These are phyloP conservation scores for Aspergillus nomiae DNA, from an alignment of 2,329 filamentous ascomycete species.

Conservation along the genomic window DNA sequence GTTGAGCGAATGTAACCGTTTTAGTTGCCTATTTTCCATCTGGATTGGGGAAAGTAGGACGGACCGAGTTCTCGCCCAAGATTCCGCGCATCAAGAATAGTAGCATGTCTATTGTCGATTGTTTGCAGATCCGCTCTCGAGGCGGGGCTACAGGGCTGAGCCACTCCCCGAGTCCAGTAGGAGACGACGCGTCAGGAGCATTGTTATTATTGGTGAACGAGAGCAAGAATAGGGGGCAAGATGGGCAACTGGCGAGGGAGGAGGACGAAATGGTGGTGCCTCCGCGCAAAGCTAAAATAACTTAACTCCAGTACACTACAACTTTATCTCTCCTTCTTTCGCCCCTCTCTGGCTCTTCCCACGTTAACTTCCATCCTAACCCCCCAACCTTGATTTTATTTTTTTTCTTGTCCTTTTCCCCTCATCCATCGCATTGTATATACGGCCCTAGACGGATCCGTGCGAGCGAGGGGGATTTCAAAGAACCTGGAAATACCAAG, in stretches of 20 bases:
- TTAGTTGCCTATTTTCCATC: background rate
- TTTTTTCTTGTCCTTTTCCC: background rate
- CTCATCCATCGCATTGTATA: background rate
- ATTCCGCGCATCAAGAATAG: background rate
- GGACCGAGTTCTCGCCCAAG: too few species aligned
- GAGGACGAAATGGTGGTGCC: background rate
- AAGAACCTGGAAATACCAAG: background rate
- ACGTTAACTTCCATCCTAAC: background rate
- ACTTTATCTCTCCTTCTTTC: background rate
- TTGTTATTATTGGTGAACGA: background rate
- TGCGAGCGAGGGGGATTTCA: background rate
- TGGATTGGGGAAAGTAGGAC: too few species aligned
- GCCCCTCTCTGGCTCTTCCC: background rate
- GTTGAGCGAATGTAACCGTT: background rate
- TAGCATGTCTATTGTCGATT: background rate
- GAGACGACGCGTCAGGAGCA: slow-evolving; percentile 10
- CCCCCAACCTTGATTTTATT: background rate
- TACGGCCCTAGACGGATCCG: background rate
- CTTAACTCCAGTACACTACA: background rate
- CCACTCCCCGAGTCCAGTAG: background rate
- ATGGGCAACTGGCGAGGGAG: background rate
- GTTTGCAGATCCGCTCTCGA: background rate
- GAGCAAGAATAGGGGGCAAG: background rate
- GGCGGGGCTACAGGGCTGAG: slow-evolving; percentile 20
- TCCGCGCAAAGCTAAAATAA: background rate